These are phyloP conservation scores for Hyphopichia pseudoburtonii DNA, from an alignment of 1,139 yeast species.

Conservation along the genomic window DNA sequence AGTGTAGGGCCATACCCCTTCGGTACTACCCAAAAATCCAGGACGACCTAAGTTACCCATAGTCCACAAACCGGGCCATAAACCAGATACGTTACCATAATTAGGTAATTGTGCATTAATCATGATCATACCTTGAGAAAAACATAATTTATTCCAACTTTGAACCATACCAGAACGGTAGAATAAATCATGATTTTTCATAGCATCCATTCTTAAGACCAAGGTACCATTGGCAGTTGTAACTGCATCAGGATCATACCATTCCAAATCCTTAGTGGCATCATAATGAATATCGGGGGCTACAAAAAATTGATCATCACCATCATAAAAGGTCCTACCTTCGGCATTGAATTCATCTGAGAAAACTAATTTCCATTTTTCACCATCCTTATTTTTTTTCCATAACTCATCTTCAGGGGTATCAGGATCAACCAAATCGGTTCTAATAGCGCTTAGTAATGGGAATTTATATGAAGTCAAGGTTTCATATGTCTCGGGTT, in stretches of 20 bases:
- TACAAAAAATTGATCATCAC: constrained; percentile 31
- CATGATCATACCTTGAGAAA: constrained; percentile 25
- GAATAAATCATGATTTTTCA: constrained; percentile 25
- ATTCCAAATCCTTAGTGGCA: constrained; percentile 31
- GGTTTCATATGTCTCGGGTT: constrained; percentile 19
- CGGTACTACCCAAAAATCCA: constrained; percentile 26
- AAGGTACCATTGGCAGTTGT: constrained; percentile 28
- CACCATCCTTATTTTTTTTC: constrained; percentile 14
- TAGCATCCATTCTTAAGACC: constrained; percentile 26
- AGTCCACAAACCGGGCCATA: constrained; percentile 35
- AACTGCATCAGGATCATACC: constrained; percentile 36
- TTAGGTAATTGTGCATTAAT: constrained; percentile 25
- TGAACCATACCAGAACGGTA: constrained; percentile 34
- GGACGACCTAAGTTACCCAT: constrained; percentile 32
- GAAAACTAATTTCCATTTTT: constrained; percentile 25
- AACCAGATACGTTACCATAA: constrained; percentile 27
- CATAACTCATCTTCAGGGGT: constrained; percentile 19
- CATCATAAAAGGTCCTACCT: constrained; percentile 29
- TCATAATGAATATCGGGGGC: constrained; percentile 28
- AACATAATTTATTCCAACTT: constrained; percentile 29
- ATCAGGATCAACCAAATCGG: constrained; percentile 26
- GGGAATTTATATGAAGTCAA: constrained; percentile 24
- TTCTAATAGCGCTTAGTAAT: constrained; percentile 22
- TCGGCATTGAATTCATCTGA: constrained; percentile 30
- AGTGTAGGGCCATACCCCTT: constrained; percentile 33